phyloP scores from a whole-genome alignment of 805 yeast genomes.

The Myxozyma vanderwaltii region DNA sequence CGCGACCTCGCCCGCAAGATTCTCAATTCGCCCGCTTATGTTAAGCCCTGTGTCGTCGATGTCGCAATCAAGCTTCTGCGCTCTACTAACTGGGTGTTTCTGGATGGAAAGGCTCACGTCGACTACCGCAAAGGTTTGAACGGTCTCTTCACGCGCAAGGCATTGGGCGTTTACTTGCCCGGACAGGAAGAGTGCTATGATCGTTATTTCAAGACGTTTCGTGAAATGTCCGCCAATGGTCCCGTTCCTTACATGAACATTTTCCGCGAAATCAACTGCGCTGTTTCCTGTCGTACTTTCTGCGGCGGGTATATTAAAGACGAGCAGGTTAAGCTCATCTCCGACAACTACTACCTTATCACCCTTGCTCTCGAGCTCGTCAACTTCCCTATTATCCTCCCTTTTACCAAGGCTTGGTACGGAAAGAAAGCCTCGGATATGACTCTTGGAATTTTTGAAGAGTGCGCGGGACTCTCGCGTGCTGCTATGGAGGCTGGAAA shows the following conservation, averaged over 20 bases:
- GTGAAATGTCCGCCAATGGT: slow-evolving; percentile 55
- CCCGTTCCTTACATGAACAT: slow-evolving; percentile 84
- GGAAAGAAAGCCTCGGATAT: slow-evolving; percentile 91
- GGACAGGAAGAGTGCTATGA: slow-evolving; percentile 84
- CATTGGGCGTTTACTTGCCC: slow-evolving; percentile 82
- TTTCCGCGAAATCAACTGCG: slow-evolving; percentile 95
- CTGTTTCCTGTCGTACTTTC: slow-evolving; percentile 86
- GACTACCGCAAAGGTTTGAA: slow-evolving; percentile 91
- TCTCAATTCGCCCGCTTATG: slow-evolving; percentile 79
- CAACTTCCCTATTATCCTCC: slow-evolving; percentile 94
- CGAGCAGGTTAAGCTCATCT: slow-evolving; percentile 81
- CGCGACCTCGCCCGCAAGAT: slow-evolving; percentile 88
- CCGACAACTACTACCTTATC: slow-evolving; percentile 88
- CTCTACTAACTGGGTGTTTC: slow-evolving; percentile 96
- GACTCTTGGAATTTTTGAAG: slow-evolving; percentile 88
- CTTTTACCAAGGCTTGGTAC: slow-evolving; percentile 97
- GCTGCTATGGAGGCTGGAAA: slow-evolving; percentile 76
- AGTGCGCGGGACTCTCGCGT: slow-evolving; percentile 87
- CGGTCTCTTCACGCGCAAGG: slow-evolving; percentile 82
- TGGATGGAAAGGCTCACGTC: slow-evolving; percentile 92
- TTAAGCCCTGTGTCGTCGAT: slow-evolving; percentile 97
- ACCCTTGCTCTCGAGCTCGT: slow-evolving; percentile 97
- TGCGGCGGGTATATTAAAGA: slow-evolving; percentile 95
- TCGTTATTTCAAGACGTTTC: slow-evolving; percentile 68
- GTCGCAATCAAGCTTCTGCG: slow-evolving; percentile 92